phyloP scores from a whole-genome alignment of 2,329 filamentous ascomycete genomes.

The Teratosphaeria pseudoeucalypti region DNA sequence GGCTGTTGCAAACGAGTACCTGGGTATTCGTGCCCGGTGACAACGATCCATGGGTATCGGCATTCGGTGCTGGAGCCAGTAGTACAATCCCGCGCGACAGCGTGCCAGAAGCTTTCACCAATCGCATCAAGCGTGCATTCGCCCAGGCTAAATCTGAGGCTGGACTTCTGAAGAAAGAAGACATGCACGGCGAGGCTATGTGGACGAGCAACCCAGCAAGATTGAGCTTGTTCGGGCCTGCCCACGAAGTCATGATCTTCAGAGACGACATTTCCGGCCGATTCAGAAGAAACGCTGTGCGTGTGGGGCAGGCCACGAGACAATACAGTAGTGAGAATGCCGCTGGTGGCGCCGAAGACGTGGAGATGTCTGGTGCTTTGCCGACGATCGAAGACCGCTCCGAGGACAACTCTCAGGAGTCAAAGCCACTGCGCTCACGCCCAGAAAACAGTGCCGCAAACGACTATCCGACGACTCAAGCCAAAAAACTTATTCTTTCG shows the following conservation, averaged over 20 bases:
- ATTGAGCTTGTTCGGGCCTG: conserved; percentile 73
- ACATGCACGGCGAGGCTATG: conserved; percentile 58
- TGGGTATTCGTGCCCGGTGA: conserved; percentile 93
- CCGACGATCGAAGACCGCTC: conserved; percentile 12
- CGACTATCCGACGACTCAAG: conserved; percentile 14
- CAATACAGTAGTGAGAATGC: conserved; percentile 22
- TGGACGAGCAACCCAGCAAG: conserved; percentile 86
- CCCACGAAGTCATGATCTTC: conserved; percentile 78
- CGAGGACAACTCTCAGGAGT: conserved; percentile 7
- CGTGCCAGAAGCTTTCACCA: conserved; percentile 85
- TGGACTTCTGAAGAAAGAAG: conserved; percentile 31
- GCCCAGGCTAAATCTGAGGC: conserved; percentile 65
- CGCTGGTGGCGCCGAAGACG: conserved; percentile 18
- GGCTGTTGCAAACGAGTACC: conserved; percentile 65
- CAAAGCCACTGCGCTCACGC: conserved; percentile 2
- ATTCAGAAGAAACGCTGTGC: conserved; percentile 64
- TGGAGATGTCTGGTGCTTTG: conserved; percentile 21
- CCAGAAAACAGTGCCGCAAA: conserved; percentile 1
- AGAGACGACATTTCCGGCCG: conserved; percentile 77
- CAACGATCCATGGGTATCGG: conserved; percentile 92
- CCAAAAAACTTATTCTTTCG: conserved; percentile 64
- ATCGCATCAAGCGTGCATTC: conserved; percentile 70
- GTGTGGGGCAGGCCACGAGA: conserved; percentile 45
- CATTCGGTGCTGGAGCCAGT: conserved; percentile 67
- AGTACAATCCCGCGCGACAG: conserved; percentile 58